Percentiles rank a stretch among this genome's conserved stretches.
Evolutionary conservation across 257 asterid genomes (phyloP).

Genomic region (Solanum dulcamara): DNA sequence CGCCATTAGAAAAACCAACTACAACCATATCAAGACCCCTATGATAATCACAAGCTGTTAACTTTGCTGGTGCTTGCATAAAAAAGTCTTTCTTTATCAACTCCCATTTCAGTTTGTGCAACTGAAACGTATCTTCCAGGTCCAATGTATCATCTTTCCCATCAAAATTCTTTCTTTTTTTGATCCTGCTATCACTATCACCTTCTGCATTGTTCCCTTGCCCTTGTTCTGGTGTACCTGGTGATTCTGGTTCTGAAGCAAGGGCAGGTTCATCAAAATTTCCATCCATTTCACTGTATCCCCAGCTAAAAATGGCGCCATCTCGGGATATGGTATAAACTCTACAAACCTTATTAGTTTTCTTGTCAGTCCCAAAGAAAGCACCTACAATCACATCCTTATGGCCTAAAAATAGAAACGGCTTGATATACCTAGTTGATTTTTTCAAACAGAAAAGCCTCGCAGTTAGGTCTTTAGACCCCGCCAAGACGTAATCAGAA

Average conservation of each 20-base stretch:
- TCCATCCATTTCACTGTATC: constrained; percentile 19
- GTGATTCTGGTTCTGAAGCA: constrained; percentile 65
- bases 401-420: constrained; percentile 75
- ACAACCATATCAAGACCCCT: constrained; percentile 81
- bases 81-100: constrained; percentile 67
- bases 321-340: constrained; percentile 78
- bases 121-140: constrained; percentile 20
- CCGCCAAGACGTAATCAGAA: constrained; percentile 57
- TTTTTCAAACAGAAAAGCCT: constrained; percentile 59
- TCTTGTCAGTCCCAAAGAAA: constrained; percentile 67
- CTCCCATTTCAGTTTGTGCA: constrained; percentile 60
- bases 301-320: constrained; percentile 79
- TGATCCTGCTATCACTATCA: constrained; percentile 7
- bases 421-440: constrained; percentile 28
- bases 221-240: constrained; percentile 63
- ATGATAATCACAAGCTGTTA: constrained; percentile 79
- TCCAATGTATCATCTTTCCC: constrained; percentile 25
- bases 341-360: constrained; percentile 30
- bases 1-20: constrained; percentile 92
- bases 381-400: constrained; percentile 72
- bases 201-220: constrained; percentile 25
- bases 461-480: constrained; percentile 75
- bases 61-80: constrained; percentile 75
- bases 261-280: constrained; percentile 20
- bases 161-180: constrained; percentile 50